Evolutionary conservation across 2,329 filamentous ascomycete genomes (phyloP).

Genomic region (Nothopassalora personata): DNA sequence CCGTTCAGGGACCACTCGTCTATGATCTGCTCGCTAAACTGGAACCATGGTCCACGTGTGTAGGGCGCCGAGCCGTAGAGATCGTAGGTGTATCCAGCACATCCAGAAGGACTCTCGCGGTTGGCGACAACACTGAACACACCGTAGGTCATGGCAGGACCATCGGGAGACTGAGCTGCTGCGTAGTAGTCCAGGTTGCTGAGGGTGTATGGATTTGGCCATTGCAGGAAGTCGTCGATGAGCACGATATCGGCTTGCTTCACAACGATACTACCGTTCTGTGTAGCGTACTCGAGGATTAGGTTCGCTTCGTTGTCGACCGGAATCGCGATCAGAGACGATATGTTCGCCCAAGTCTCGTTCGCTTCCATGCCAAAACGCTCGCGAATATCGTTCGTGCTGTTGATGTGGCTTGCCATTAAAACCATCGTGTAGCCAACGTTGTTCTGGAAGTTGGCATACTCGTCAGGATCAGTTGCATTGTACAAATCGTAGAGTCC

Average conservation of each 20-base stretch:
- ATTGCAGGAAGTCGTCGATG: slow-evolving; percentile 60
- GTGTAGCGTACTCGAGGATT: slow-evolving; percentile 58
- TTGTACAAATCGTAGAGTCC: slow-evolving; percentile 51
- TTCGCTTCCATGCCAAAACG: slow-evolving; percentile 53
- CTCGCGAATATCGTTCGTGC: slow-evolving; percentile 54
- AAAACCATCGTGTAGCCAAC: slow-evolving; percentile 64
- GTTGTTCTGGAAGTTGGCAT: slow-evolving; percentile 60
- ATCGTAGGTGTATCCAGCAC: slow-evolving; percentile 63
- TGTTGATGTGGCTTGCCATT: slow-evolving; percentile 52
- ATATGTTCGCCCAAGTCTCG: slow-evolving; percentile 53
- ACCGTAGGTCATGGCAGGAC: slow-evolving; percentile 68
- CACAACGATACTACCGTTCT: slow-evolving; percentile 61
- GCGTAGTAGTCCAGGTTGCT: slow-evolving; percentile 65
- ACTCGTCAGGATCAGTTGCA: slow-evolving; percentile 69
- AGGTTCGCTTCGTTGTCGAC: slow-evolving; percentile 52
- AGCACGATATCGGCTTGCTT: slow-evolving; percentile 69
- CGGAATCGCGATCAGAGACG: slow-evolving; percentile 52
- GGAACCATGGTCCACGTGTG: slow-evolving; percentile 61
- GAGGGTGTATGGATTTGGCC: slow-evolving; percentile 51
- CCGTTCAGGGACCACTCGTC: slow-evolving; percentile 58
- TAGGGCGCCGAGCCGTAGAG: slow-evolving; percentile 61
- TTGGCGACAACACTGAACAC: slow-evolving; percentile 65
- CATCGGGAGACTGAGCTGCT: slow-evolving; percentile 60
- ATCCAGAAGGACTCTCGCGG: slow-evolving; percentile 60
- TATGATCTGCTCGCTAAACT: slow-evolving; percentile 63